Percentiles rank a stretch among this genome's conserved stretches.
These are phyloP conservation scores for Solanum hybrid DNA, from an alignment of 305 asterid species.

Conservation along the genomic window DNA sequence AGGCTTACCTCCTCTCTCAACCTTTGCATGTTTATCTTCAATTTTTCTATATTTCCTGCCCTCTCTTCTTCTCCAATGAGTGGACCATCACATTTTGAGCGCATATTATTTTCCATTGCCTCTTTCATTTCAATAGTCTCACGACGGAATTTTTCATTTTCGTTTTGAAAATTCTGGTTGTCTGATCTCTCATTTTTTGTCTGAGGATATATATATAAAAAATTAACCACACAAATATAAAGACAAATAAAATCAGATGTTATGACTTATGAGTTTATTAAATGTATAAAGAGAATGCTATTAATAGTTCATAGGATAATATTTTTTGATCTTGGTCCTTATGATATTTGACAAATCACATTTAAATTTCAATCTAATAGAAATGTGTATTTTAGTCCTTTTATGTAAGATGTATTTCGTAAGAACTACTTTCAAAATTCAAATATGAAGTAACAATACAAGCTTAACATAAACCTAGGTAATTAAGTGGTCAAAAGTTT, in stretches of 20 bases:
- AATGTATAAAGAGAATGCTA: background rate
- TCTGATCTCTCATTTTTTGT: background rate
- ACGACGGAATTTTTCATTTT: constrained; percentile 45
- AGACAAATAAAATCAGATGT: background rate
- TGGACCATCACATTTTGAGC: constrained; percentile 36
- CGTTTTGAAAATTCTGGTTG: constrained; percentile 20
- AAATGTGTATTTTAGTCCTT: background rate
- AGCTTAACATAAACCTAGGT: background rate
- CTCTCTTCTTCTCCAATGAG: constrained; percentile 31
- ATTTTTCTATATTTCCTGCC: constrained; percentile 18
- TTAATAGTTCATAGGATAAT: background rate
- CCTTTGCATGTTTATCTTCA: constrained; percentile 44
- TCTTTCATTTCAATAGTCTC: constrained; percentile 49
- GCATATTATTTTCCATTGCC: constrained; percentile 27
- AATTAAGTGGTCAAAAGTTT: background rate
- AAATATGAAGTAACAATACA: background rate
- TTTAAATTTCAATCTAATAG: background rate
- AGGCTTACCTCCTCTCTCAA: constrained; percentile 48
- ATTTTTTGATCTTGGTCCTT: background rate
- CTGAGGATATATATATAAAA: background rate
- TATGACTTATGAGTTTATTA: background rate
- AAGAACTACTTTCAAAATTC: background rate
- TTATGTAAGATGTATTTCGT: background rate
- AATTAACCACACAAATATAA: background rate
- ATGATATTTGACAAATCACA: background rate